Evolutionary conservation across 768 basidiomycete species (phyloP).

Genomic region (Russula compacta): DNA sequence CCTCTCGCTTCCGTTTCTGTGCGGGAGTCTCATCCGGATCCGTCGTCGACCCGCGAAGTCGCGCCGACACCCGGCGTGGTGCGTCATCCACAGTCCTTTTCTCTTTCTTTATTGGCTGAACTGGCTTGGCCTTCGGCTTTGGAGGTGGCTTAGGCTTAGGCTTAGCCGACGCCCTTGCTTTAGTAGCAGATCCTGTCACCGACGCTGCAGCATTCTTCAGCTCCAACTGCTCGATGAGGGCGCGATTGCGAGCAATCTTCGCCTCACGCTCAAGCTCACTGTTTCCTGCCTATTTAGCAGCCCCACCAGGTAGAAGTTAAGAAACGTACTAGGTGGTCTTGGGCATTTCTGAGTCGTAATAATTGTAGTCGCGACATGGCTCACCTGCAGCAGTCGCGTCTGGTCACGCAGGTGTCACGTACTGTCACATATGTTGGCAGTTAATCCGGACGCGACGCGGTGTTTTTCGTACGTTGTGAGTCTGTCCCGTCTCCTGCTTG

Average conservation of each 20-base stretch:
- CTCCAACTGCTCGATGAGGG: constrained; percentile 62
- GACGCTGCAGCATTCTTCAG: constrained; percentile 46
- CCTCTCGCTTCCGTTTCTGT: constrained; percentile 61
- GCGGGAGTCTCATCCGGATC: constrained; percentile 59
- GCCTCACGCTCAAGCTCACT: constrained; percentile 69
- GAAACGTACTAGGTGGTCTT: constrained; percentile 19
- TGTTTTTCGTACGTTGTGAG: too few species aligned
- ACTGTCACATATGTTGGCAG: not conserved
- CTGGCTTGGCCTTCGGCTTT: constrained; percentile 47
- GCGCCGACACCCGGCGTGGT: constrained; percentile 59
- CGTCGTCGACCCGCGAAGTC: constrained; percentile 41
- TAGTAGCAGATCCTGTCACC: constrained; percentile 37
- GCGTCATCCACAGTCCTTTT: constrained; percentile 36
- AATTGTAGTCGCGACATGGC: not conserved
- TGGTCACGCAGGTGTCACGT: constrained; percentile 2
- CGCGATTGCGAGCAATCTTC: constrained; percentile 75
- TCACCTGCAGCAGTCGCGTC: not conserved
- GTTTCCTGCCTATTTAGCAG: not conserved
- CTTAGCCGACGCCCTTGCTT: constrained; percentile 25
- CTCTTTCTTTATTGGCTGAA: constrained; percentile 45
- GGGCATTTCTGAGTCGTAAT: constrained; percentile 8
- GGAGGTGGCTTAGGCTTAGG: constrained; percentile 18
- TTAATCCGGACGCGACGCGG: too few species aligned
- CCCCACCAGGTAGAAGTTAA: not conserved
- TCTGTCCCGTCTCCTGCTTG: too few species aligned